A percentile compares a stretch with the other conserved stretches of the same genome.
Evolutionary conservation across 768 basidiomycete species (phyloP).

Genomic region (Macrocybe gigantea): DNA sequence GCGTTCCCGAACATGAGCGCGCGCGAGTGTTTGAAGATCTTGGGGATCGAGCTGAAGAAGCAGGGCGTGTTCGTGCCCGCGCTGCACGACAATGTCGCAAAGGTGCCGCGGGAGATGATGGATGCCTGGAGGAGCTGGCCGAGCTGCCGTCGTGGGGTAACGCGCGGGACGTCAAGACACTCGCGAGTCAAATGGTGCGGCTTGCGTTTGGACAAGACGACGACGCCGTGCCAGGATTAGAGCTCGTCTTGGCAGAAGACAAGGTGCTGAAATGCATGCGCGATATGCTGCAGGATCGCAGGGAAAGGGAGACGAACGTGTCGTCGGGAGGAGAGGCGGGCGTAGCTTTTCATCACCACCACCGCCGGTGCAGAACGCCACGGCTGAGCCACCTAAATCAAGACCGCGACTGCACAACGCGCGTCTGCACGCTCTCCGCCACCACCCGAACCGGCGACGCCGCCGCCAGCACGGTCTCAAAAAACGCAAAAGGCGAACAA

Average conservation of each 20-base stretch:
- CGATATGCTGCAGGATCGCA: constrained; percentile 8
- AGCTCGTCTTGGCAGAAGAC: constrained; percentile 15
- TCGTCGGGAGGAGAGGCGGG: constrained; percentile 6
- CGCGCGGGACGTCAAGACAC: constrained; percentile 55
- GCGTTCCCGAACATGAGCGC: constrained; percentile 46
- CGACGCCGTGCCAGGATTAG: constrained; percentile 6
- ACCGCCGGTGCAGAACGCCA: constrained; percentile 1
- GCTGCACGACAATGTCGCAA: constrained; percentile 25
- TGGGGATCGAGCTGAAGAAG: constrained; percentile 42
- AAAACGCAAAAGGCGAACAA: neutral
- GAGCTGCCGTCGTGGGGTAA: constrained; percentile 59
- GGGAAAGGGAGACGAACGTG: constrained; percentile 6
- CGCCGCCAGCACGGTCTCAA: neutral
- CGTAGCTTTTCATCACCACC: constrained; percentile 14
- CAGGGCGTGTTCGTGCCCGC: constrained; percentile 30
- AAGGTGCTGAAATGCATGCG: constrained; percentile 23
- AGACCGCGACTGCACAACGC: constrained; percentile 3
- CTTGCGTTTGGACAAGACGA: constrained; percentile 26
- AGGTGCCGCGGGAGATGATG: constrained; percentile 29
- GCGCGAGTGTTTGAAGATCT: constrained; percentile 41
- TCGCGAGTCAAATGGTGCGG: constrained; percentile 43
- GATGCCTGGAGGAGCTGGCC: constrained; percentile 32
- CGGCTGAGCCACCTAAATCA: constrained; percentile 1
- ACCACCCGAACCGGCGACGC: too few species aligned
- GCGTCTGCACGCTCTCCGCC: neutral